These are phyloP conservation scores for Saccharomycodes ludwigii DNA, from an alignment of 805 yeast species.

Conservation along the genomic window DNA sequence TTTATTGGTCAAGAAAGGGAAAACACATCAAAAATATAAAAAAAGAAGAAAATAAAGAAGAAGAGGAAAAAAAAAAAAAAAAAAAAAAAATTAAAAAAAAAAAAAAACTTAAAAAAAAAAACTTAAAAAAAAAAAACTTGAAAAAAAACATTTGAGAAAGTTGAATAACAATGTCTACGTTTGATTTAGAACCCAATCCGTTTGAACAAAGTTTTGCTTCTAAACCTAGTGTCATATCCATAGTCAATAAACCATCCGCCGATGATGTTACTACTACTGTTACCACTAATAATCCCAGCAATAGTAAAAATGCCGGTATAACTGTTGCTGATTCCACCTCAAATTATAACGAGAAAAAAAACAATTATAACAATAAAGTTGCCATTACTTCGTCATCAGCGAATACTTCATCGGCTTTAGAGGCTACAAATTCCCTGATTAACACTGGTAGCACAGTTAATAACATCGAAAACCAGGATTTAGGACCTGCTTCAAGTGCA, in stretches of 20 bases:
- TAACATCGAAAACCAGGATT: neutral
- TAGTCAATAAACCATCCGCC: slow-evolving; percentile 6
- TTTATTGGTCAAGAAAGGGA: too few relatives aligned
- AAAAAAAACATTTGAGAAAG: neutral
- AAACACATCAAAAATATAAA: neutral
- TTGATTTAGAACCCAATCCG: slow-evolving; percentile 87
- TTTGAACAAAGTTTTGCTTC: slow-evolving; percentile 90
- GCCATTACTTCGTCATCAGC: neutral
- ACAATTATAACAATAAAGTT: neutral
- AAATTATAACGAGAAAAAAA: too few relatives aligned
- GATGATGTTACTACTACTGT: slow-evolving; percentile 3
- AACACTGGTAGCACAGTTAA: neutral
- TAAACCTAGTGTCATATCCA: slow-evolving; percentile 18
- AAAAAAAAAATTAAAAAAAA: slow-evolving; percentile 1
- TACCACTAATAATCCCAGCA: slow-evolving; percentile 4
- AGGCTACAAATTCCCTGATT: too few relatives aligned
- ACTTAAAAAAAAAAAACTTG: neutral
- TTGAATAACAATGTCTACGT: slow-evolving; percentile 22
- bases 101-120: neutral
- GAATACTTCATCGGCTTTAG: neutral
- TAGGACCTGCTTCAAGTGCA: too few relatives aligned
- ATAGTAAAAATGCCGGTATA: slow-evolving; percentile 1
- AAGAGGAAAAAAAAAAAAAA: neutral
- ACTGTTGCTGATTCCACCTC: too few relatives aligned
- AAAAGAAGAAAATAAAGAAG: neutral